Base-by-base conservation (phyloP, 176 grass and related monocot species). In the Bromus sterilis region DNA sequence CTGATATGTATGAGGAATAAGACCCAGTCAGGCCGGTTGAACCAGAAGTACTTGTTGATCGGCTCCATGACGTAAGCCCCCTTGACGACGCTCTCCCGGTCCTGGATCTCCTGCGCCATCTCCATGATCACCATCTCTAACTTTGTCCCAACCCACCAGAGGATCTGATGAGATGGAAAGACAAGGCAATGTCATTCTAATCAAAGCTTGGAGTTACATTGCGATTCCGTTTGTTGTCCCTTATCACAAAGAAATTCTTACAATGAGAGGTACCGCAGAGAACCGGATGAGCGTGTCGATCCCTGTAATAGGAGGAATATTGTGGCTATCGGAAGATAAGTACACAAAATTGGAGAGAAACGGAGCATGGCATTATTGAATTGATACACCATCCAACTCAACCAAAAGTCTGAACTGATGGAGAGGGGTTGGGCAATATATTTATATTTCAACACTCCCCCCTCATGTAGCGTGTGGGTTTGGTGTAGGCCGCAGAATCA, bases 1-100 rank as follows among this genome's bases (percentile, higher is more conserved):
- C n/a, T n/a, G n/a, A n/a, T n/a, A n/a, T n/a, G 95, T 75, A 98
- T 94, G 37, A 94, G 76, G 57, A 93, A 98, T 26, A 98, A 84
- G 80, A 98, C 85, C 90, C 92, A 93, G 1, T 75, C 78, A 70
- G 92, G 92, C 2, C 72, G 78, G 51, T 79, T 90, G 65, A 98
- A 98, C 95, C 92, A 98, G 66, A 98, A 98, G 44, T 82, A 90
- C 20, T 86, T 94, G 84, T 98, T 85, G 56, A 42, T 94, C 21
- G 91, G 87, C 84, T 91, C 89, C 21, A 97, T 88, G 20, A 92
- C 34, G 2, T 88, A 92, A 5, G 89, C 82, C 55, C 95, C 95
- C 86, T 89, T 88, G 56, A 98, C 87, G 9, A 93, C 84, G 26
- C 25, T 83, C 31, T 88, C 71, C 37, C 77, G 83, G 8, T 93